Percentiles rank a stretch among this genome's conserved stretches.
phyloP scores from a whole-genome alignment of 495 filamentous ascomycete genomes.

The Penicillium simplicissimum region DNA sequence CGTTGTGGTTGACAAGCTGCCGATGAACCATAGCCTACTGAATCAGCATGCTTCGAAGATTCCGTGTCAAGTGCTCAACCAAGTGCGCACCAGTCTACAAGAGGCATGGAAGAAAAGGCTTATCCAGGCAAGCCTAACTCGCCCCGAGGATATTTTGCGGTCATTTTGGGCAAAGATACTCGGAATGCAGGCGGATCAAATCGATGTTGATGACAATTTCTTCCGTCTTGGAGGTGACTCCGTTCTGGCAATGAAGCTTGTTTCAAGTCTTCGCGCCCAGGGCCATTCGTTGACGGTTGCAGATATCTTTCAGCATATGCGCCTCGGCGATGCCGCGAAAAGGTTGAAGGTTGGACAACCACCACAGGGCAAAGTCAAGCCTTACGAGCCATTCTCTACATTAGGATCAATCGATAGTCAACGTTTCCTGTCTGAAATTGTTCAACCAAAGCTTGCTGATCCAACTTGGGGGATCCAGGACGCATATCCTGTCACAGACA shows the following conservation, averaged over 20 bases:
- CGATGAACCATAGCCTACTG: slow-evolving; percentile 28
- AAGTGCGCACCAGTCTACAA: slow-evolving; percentile 27
- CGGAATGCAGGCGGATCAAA: slow-evolving; percentile 31
- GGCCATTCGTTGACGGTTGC: slow-evolving; percentile 41
- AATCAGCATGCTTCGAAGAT: slow-evolving; percentile 30
- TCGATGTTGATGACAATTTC: slow-evolving; percentile 50
- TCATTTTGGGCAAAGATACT: slow-evolving; percentile 50
- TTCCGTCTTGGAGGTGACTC: slow-evolving; percentile 51
- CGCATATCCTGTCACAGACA: slow-evolving; percentile 36
- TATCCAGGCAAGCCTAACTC: slow-evolving; percentile 28
- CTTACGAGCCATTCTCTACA: slow-evolving; percentile 39
- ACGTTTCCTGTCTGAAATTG: slow-evolving; percentile 24
- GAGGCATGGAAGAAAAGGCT: slow-evolving; percentile 25
- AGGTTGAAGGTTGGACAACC: slow-evolving; percentile 30
- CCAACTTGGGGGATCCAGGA: slow-evolving; percentile 36
- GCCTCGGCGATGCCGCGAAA: slow-evolving; percentile 39
- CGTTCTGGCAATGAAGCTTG: slow-evolving; percentile 48
- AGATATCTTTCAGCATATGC: slow-evolving; percentile 51
- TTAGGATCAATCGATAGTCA: slow-evolving; percentile 35
- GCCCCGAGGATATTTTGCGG: slow-evolving; percentile 41
- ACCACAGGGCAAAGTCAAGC: slow-evolving; percentile 12
- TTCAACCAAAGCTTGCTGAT: slow-evolving; percentile 35
- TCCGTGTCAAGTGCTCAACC: slow-evolving; percentile 17
- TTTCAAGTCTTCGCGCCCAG: slow-evolving; percentile 35
- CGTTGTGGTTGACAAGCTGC: slow-evolving; percentile 35